Conservation (phyloP, 2,329 filamentous ascomycete species). For the Pezicula neosporulosa region DNA sequence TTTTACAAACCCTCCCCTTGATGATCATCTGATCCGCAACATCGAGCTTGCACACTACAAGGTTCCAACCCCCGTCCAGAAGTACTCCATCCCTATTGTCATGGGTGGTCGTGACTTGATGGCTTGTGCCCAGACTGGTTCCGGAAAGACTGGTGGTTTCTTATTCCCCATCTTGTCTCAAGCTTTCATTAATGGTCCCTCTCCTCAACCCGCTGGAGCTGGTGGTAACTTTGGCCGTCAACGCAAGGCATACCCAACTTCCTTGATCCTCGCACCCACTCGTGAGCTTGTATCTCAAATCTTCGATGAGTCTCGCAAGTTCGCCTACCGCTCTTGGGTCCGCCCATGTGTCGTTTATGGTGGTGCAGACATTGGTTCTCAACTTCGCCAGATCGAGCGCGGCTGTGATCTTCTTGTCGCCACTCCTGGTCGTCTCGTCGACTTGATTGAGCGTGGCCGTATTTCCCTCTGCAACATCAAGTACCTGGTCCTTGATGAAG, state of each 20-base stretch:
- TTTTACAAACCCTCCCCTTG: constrained; percentile 93
- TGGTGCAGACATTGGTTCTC: constrained; percentile 96
- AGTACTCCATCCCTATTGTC: constrained; percentile 99
- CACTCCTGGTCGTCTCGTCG: constrained; percentile 94
- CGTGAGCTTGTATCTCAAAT: constrained; percentile 99
- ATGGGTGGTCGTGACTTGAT: constrained; percentile 97
- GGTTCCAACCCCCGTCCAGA: constrained; percentile 94
- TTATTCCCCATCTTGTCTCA: constrained; percentile 99
- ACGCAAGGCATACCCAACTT: constrained; percentile 96
- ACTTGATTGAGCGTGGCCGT: constrained; percentile 96
- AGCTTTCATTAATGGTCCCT: constrained; percentile 87
- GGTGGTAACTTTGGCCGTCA: constrained; percentile 80
- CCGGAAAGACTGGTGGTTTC: constrained; percentile 99
- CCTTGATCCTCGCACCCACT: constrained; percentile 91
- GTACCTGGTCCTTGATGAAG: constrained; percentile 97
- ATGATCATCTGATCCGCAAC: constrained; percentile 89
- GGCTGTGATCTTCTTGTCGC: constrained; percentile 97
- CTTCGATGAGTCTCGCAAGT: constrained; percentile 96
- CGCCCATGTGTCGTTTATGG: constrained; percentile 98
- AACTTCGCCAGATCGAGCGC: constrained; percentile 96
- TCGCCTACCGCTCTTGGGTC: constrained; percentile 98
- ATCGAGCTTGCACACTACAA: constrained; percentile 94
- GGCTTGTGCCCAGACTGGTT: constrained; percentile 99
- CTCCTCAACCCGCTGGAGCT: constrained; percentile 58
- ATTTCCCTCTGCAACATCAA: constrained; percentile 99